Conservation (phyloP, 2,329 filamentous ascomycete genomes). For the Fusarium sarcochroum region DNA sequence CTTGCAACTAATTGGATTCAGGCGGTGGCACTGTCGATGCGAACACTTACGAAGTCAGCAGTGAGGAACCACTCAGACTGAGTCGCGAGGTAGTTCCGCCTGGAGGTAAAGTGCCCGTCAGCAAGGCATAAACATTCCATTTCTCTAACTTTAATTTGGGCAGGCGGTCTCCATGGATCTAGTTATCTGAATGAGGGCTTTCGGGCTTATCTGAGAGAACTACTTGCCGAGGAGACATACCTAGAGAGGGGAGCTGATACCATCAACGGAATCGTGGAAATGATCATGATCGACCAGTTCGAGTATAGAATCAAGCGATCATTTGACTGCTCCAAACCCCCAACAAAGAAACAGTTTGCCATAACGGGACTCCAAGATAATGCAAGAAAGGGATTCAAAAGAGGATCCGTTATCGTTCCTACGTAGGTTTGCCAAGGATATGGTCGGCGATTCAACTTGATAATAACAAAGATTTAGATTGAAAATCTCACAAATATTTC, state of each 20-base stretch:
- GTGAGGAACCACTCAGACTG: not conserved
- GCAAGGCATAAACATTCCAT: accelerated
- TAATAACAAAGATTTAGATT: not conserved
- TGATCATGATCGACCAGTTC: not conserved
- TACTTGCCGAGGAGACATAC: not conserved
- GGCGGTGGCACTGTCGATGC: conserved; percentile 12
- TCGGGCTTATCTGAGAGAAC: not conserved
- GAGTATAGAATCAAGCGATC: conserved; percentile 3
- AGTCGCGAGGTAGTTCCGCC: not conserved
- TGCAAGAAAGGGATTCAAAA: not conserved
- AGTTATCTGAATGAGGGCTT: conserved; percentile 7
- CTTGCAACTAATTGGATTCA: not conserved
- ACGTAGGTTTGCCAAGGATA: not conserved
- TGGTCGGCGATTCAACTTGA: not conserved
- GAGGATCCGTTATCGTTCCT: not conserved
- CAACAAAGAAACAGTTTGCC: accelerated
- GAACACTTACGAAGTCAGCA: not conserved
- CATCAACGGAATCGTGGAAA: not conserved
- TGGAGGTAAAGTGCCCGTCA: accelerated
- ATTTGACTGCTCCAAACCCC: not conserved
- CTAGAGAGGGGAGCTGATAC: not conserved
- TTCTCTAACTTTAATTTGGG: accelerated
- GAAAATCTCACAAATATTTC: not conserved
- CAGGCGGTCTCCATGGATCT: conserved; percentile 7
- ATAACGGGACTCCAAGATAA: accelerated